Conservation (phyloP, 2,329 filamentous ascomycete genomes). For the Diaporthe velutina region DNA sequence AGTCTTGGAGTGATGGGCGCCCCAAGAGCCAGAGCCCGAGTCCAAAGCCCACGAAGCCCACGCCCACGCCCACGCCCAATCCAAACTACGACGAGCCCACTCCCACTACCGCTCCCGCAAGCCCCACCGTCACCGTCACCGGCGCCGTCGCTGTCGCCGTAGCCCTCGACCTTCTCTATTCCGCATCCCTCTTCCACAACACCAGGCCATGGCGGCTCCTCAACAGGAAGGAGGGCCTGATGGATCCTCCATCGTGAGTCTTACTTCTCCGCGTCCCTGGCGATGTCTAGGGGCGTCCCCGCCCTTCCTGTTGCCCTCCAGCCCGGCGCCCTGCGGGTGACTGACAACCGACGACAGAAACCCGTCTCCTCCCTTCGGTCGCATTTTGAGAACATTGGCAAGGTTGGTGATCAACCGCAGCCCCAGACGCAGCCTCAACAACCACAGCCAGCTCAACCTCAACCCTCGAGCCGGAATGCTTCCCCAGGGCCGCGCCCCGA, state of each 20-base stretch:
- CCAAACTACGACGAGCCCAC: conserved; percentile 16
- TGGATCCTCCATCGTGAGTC: conserved; percentile 79
- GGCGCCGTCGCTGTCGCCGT: neutral
- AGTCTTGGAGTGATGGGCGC: conserved; percentile 39
- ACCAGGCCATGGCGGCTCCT: conserved; percentile 37
- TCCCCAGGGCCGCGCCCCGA: conserved; percentile 56
- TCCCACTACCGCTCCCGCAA: conserved; percentile 42
- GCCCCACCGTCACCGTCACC: conserved; percentile 41
- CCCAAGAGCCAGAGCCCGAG: conserved; percentile 34
- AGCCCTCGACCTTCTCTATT: conserved; percentile 24
- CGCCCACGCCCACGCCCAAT: conserved; percentile 9
- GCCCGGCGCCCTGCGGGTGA: conserved; percentile 26
- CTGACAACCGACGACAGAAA: conserved; percentile 64
- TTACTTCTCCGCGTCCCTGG: neutral
- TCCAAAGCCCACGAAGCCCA: conserved; percentile 16
- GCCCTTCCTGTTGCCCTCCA: conserved; percentile 38
- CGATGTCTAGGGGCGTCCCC: neutral
- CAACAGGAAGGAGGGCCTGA: conserved; percentile 66
- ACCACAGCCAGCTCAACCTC: conserved; percentile 50
- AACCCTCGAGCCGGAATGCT: conserved; percentile 49
- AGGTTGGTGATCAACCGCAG: conserved; percentile 54
- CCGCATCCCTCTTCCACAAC: conserved; percentile 30
- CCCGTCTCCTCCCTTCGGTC: conserved; percentile 86
- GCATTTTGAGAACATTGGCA: conserved; percentile 83
- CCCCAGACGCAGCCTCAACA: conserved; percentile 44